Percentiles rank a stretch among this genome's conserved stretches.
These are phyloP conservation scores for Cystobasidium tubakii DNA, from an alignment of 768 basidiomycete genomes.

Conservation along the genomic window DNA sequence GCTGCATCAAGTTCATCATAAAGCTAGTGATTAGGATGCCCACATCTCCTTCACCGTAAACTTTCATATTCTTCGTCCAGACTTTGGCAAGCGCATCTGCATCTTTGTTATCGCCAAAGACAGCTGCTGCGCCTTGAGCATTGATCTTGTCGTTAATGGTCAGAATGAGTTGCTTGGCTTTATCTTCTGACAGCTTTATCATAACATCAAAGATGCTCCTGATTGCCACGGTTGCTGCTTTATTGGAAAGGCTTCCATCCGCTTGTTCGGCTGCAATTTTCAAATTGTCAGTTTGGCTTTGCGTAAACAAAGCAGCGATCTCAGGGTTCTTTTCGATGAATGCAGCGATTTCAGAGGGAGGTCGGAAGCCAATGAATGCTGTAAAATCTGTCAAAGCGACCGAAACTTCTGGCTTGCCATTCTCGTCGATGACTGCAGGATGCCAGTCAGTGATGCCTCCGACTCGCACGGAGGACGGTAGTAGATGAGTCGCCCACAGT, in stretches of 20 bases:
- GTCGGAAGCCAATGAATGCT: conserved; percentile 44
- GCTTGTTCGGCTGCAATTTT: not conserved
- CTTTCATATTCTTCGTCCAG: conserved; percentile 33
- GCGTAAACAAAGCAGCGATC: conserved; percentile 12
- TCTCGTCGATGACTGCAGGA: conserved; percentile 38
- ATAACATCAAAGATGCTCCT: conserved; percentile 38
- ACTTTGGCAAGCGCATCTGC: conserved; percentile 38
- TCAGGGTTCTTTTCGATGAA: conserved; percentile 29
- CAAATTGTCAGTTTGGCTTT: conserved; percentile 17
- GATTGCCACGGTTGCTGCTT: conserved; percentile 28
- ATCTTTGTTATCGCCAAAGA: conserved; percentile 38
- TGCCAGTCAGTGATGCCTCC: not conserved
- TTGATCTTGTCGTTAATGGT: conserved; percentile 10
- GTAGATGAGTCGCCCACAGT: conserved; percentile 22
- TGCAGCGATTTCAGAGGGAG: conserved; percentile 32
- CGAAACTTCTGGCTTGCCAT: conserved; percentile 43
- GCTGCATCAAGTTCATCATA: conserved; percentile 42
- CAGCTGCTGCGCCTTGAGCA: conserved; percentile 31
- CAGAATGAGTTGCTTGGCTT: conserved; percentile 33
- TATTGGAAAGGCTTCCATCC: not conserved
- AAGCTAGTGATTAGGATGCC: conserved; percentile 34
- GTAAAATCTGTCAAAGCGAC: not conserved
- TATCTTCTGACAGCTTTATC: conserved; percentile 27
- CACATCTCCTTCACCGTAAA: conserved; percentile 41
- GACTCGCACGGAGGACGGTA: too few relatives aligned